phyloP scores from a whole-genome alignment of 2,329 filamentous ascomycete species.

The Apiospora pterosperma region DNA sequence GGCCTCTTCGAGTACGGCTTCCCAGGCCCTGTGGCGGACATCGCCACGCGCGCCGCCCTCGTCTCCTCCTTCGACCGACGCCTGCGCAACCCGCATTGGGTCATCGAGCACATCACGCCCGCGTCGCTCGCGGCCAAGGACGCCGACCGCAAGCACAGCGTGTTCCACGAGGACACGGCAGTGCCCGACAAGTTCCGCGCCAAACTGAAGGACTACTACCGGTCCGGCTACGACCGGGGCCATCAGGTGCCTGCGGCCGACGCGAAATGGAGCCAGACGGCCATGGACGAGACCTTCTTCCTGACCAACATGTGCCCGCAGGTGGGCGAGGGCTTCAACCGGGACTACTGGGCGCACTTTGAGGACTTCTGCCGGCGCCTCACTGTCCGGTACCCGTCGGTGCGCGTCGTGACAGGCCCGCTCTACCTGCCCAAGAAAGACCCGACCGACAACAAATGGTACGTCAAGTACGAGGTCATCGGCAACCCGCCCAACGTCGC shows the following conservation, averaged over 20 bases:
- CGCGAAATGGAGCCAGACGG: conserved; percentile 88
- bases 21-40: conserved; percentile 83
- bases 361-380: conserved; percentile 93
- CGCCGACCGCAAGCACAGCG: conserved; percentile 80
- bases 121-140: conserved; percentile 71
- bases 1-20: conserved; percentile 86
- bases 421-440: conserved; percentile 88
- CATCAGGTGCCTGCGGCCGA: conserved; percentile 97
- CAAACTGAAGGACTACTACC: conserved; percentile 88
- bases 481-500: conserved; percentile 90
- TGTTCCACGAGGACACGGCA: conserved; percentile 74
- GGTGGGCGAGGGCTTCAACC: conserved; percentile 96
- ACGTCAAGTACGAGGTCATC: conserved; percentile 93
- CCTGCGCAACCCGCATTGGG: conserved; percentile 90
- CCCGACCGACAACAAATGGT: conserved; percentile 84
- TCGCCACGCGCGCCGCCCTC: conserved; percentile 72
- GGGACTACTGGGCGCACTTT: conserved; percentile 98
- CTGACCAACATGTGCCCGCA: conserved; percentile 98
- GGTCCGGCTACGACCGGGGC: conserved; percentile 90
- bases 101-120: conserved; percentile 92
- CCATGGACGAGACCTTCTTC: conserved; percentile 94
- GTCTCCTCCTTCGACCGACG: conserved; percentile 88
- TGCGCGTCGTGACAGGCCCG: conserved; percentile 89
- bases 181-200: conserved; percentile 88
- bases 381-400: conserved; percentile 75